Conservation (phyloP, 352 stramenopile species). For the Hyaloperonospora arabidopsidis region DNA sequence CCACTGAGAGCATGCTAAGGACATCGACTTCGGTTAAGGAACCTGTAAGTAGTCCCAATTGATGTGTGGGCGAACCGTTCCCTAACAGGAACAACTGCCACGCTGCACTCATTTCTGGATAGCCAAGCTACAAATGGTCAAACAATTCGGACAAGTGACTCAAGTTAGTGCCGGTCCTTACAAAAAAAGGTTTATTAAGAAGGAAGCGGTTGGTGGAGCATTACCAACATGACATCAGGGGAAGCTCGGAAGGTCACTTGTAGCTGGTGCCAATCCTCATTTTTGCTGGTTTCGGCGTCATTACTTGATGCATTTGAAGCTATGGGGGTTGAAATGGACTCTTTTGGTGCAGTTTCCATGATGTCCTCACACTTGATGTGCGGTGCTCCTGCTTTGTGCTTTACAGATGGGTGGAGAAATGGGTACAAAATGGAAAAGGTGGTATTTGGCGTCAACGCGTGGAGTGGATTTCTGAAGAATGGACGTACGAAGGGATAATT, state of each 20-base stretch:
- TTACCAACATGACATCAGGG: slow-evolving; percentile 43
- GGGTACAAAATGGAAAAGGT: no score
- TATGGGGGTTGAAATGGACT: no score
- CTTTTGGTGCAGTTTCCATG: no score
- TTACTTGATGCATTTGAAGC: neutral
- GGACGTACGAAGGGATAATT: no score
- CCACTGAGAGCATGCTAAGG: slow-evolving; percentile 52
- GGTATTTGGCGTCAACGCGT: no score
- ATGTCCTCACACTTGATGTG: no score
- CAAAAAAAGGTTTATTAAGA: no score
- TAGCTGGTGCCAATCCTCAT: slow-evolving; percentile 31
- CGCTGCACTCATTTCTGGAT: slow-evolving; percentile 50
- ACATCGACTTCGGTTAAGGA: slow-evolving; percentile 74
- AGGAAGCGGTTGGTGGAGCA: neutral
- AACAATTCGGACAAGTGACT: neutral
- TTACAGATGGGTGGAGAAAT: no score
- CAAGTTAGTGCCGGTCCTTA: no score
- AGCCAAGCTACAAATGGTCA: slow-evolving; percentile 38
- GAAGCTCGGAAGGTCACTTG: slow-evolving; percentile 28
- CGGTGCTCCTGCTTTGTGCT: no score
- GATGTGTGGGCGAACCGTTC: slow-evolving; percentile 75
- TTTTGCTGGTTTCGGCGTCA: slow-evolving; percentile 6
- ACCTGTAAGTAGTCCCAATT: slow-evolving; percentile 69
- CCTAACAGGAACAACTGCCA: slow-evolving; percentile 80
- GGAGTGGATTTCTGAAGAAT: no score